These are phyloP conservation scores for Thymus quinquecostatus DNA, from an alignment of 257 asterid species.

Conservation along the genomic window DNA sequence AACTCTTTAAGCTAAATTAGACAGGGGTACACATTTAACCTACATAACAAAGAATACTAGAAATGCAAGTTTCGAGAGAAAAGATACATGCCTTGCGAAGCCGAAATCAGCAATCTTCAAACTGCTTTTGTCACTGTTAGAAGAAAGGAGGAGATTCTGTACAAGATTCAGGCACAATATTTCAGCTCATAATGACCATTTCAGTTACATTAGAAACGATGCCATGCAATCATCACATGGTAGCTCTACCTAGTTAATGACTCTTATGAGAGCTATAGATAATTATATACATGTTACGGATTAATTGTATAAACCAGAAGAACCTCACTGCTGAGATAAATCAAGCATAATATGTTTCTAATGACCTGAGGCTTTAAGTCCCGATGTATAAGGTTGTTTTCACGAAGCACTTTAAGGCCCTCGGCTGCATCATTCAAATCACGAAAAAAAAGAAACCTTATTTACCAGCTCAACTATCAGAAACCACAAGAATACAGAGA, in stretches of 20 bases:
- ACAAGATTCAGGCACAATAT: constrained; percentile 31
- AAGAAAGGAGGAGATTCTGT: constrained; percentile 54
- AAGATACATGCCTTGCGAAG: constrained; percentile 65
- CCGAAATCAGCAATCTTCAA: constrained; percentile 60
- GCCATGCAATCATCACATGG: not conserved
- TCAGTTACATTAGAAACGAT: constrained; percentile 10
- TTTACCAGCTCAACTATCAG: constrained; percentile 14
- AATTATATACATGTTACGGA: not conserved
- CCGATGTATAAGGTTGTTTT: constrained; percentile 87
- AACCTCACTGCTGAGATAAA: constrained; percentile 23
- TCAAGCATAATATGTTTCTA: constrained; percentile 9
- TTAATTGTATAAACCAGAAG: constrained; percentile 5
- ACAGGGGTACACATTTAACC: not conserved
- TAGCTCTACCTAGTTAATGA: not conserved
- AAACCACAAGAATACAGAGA: constrained; percentile 10
- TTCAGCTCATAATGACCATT: constrained; percentile 31
- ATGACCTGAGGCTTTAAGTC: constrained; percentile 96
- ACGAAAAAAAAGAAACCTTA: constrained; percentile 2
- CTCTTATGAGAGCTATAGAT: constrained; percentile 9
- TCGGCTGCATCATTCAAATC: constrained; percentile 59
- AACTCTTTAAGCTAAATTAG: too few species aligned
- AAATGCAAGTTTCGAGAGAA: constrained; percentile 23
- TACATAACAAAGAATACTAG: not conserved
- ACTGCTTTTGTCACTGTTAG: constrained; percentile 33
- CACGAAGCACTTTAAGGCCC: constrained; percentile 88